phyloP scores from a whole-genome alignment of 805 yeast species.

The Kuraishia piskuri region DNA sequence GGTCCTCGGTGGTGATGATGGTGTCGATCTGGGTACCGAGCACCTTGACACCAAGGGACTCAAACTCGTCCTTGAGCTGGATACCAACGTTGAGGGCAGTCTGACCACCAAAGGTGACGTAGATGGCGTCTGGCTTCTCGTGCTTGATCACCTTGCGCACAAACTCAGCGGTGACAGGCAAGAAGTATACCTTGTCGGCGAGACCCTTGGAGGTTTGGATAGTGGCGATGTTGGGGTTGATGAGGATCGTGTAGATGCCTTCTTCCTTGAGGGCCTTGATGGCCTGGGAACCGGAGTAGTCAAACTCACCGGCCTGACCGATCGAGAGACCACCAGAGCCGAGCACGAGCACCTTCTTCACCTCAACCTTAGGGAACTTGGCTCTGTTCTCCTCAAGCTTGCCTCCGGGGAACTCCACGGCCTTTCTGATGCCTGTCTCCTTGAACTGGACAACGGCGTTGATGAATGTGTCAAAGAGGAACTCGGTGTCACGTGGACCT shows the following conservation, averaged over 20 bases:
- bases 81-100: slow-evolving; percentile 97
- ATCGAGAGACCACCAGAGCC: slow-evolving; percentile 98
- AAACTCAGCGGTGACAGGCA: slow-evolving; percentile 96
- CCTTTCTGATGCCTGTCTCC: slow-evolving; percentile 45
- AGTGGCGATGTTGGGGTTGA: slow-evolving; percentile 97
- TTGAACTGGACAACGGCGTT: slow-evolving; percentile 65
- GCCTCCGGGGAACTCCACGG: slow-evolving; percentile 92
- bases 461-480: slow-evolving; percentile 89
- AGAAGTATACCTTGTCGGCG: slow-evolving; percentile 95
- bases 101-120: slow-evolving; percentile 97
- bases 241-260: slow-evolving; percentile 91
- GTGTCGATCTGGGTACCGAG: slow-evolving; percentile 96
- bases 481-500: slow-evolving; percentile 98
- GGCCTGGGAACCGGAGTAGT: slow-evolving; percentile 98
- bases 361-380: slow-evolving; percentile 70
- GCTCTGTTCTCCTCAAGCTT: slow-evolving; percentile 60
- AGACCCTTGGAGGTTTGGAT: slow-evolving; percentile 96
- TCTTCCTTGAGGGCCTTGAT: slow-evolving; percentile 97
- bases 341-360: slow-evolving; percentile 85
- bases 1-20: slow-evolving; percentile 94
- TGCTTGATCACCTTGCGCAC: slow-evolving; percentile 91
- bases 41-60: slow-evolving; percentile 83
- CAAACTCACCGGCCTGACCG: slow-evolving; percentile 99
- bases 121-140: slow-evolving; percentile 96
- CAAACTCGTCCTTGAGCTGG: slow-evolving; percentile 90